A percentile compares a stretch with the other conserved stretches of the same genome.
These are phyloP conservation scores for Xylaria sp. DNA, from an alignment of 2,329 filamentous ascomycete species.

Conservation along the genomic window DNA sequence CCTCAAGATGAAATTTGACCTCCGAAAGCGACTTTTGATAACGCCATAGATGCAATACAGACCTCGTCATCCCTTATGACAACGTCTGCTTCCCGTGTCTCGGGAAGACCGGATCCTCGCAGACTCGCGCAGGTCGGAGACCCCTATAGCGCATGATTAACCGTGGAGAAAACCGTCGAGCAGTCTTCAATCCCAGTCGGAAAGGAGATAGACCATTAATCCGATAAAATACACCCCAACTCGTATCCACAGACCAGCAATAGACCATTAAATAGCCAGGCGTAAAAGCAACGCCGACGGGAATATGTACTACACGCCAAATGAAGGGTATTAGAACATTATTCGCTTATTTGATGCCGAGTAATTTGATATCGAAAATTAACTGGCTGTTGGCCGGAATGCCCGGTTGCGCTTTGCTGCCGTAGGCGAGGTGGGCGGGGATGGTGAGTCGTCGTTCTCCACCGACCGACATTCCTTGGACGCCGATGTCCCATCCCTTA, in stretches of 20 bases:
- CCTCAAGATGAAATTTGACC: constrained; percentile 22
- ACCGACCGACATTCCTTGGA: constrained; percentile 91
- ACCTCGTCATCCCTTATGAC: constrained; percentile 62
- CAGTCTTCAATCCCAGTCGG: constrained; percentile 19
- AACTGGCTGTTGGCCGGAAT: constrained; percentile 93
- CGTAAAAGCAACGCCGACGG: constrained; percentile 16
- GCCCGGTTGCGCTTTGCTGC: constrained; percentile 81
- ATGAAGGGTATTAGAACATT: constrained; percentile 16
- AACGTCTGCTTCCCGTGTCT: constrained; percentile 54
- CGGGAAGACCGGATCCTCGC: constrained; percentile 53
- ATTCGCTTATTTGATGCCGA: constrained; percentile 78
- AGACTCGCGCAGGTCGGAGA: constrained; percentile 61
- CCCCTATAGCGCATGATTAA: constrained; percentile 53
- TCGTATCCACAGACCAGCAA: constrained; percentile 43
- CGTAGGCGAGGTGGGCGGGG: constrained; percentile 88
- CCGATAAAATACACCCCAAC: constrained; percentile 46
- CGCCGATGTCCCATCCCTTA: constrained; percentile 97
- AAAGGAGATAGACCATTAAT: constrained; percentile 36
- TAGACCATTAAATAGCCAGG: constrained; percentile 22
- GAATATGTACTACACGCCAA: constrained; percentile 24
- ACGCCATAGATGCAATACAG: constrained; percentile 64
- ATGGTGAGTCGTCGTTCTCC: constrained; percentile 94
- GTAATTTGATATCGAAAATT: constrained; percentile 89
- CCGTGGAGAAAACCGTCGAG: constrained; percentile 22
- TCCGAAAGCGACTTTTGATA: constrained; percentile 51